Conservation (phyloP, 164 flowering plant genomes). For the Stephania yunnanensis region DNA sequence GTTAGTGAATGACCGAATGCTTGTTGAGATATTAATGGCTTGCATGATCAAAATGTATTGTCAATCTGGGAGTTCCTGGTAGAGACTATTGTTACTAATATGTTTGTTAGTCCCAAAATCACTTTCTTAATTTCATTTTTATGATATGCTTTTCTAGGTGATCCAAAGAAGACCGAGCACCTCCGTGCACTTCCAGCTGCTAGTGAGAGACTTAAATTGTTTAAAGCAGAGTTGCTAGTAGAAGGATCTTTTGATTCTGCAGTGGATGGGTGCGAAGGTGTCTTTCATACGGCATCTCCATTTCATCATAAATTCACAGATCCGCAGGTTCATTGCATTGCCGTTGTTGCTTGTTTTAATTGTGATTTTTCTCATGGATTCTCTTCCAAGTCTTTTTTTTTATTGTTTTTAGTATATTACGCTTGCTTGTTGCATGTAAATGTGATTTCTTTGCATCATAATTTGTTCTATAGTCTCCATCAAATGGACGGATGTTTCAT, state of each 20-base stretch:
- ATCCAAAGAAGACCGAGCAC: constrained; percentile 52
- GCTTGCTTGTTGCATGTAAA: too few species aligned
- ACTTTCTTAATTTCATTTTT: neutral
- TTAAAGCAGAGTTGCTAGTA: constrained; percentile 34
- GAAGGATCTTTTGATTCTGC: constrained; percentile 40
- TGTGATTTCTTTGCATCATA: too few species aligned
- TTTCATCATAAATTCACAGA: constrained; percentile 25
- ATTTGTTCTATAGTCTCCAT: too few species aligned
- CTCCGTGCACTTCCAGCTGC: constrained; percentile 53
- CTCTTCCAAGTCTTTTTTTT: too few species aligned
- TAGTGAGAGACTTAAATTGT: constrained; percentile 32
- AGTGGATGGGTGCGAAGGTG: constrained; percentile 41
- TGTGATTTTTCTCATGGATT: neutral
- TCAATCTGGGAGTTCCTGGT: neutral
- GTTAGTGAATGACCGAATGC: too few species aligned
- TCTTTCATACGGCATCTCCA: constrained; percentile 48
- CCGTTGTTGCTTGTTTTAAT: neutral
- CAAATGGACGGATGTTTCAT: too few species aligned
- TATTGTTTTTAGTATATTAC: too few species aligned
- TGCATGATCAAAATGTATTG: neutral
- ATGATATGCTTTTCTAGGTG: constrained; percentile 27
- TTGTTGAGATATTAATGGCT: neutral
- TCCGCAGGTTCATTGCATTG: constrained; percentile 27
- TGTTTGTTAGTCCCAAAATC: neutral
- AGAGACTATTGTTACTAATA: neutral